Base-by-base conservation (phyloP, 805 yeast genomes). In the Spencermartinsiella europaea region DNA sequence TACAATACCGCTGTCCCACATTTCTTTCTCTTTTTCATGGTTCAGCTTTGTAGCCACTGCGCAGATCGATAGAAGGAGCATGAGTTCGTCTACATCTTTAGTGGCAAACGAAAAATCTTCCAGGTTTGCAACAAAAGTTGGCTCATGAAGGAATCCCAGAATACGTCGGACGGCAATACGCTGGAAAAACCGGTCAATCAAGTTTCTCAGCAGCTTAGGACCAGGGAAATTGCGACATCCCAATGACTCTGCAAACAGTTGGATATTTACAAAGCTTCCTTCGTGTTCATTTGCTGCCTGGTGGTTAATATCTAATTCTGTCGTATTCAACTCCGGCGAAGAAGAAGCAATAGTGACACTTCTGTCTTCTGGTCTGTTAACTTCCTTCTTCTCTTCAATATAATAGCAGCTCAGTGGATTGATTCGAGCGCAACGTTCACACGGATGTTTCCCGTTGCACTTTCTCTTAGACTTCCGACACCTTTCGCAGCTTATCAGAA, bases 101-200 rank as follows among this genome's bases (percentile, higher is more conserved):
- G 20, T 21, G 20, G n/a, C 22, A n/a, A 15, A 15, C 7, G n/a
- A 14, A 4, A 41, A 41, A 5, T 36, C 34, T 12, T 46, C 35
- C 17, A 46, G 42, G 21, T 46, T 35, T 19, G 34, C 33, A 45
- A 48, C 37, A 28, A 47, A 49, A 3, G 51, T 43, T 5, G 53
- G 51, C 4, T 21, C 39, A 31, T 49, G 53, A 12, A 49, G 4
- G 39, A 49, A 49, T n/a, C 53, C 51, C 35, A 47, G 3, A 25
- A 51, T 44, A 7, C 53, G 47, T 14, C 38, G 25, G 3, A 51
- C 10, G 33, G 48, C 49, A 27, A 49, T 31, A 12, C 40, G 34
- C 14, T 15, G 15, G 22, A 49, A 49, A 35, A 27, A 49, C 5
- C 21, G 17, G 19, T 44, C 48, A 21, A 49, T 28, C 33, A 49